Evolutionary conservation across 768 basidiomycete species (phyloP), one percentile per base, ranked within the genome.

Genomic region (Lactarius akahatsu): DNA sequence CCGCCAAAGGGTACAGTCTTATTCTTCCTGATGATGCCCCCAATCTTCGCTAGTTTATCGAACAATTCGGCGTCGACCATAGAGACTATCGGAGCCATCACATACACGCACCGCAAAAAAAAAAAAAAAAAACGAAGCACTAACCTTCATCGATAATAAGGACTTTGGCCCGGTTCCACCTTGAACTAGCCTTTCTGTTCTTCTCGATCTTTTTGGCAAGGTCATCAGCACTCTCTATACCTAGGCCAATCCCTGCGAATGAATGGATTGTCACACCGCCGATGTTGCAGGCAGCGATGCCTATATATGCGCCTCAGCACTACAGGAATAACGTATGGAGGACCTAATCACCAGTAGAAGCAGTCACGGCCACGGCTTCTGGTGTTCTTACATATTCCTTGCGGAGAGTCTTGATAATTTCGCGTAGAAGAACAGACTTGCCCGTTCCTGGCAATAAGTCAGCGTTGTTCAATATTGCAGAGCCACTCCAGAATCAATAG

Each of bases 281-380:
- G 59, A 99, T 95, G 71, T 99, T 98, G 76, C 95, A 97, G 6
- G 96, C 96, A 8, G 96, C 96, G 71, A 98, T 97, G 54, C 91
- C 91, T 89, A 64, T 36, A 63, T 18, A 36, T 30, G 16, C 4
- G 16, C 20, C 32, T 18, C 2, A 57, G 28, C 23, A 43, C 50
- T 50, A 40, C 26, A 61, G n/a, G 15, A 16, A 57, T 57, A 54
- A 28, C 54, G 50, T 54, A 52, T 45, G 23, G 11, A 63, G 43
- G 57, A 60, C 16, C 9, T 59, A 58, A 61, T 38, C 58, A 89
- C 95, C 95, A 28, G 96, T 98, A 4, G 94, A 94, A 10, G 97
- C 97, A 3, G 96, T 98, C 65, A 99, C 86, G 13, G 94, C 96
- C 26, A 98, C 85, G 0, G 89, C 89, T 74, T 96, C 93, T 0